These are phyloP conservation scores for Draba incana DNA, from an alignment of 345 rosid species.

Conservation along the genomic window DNA sequence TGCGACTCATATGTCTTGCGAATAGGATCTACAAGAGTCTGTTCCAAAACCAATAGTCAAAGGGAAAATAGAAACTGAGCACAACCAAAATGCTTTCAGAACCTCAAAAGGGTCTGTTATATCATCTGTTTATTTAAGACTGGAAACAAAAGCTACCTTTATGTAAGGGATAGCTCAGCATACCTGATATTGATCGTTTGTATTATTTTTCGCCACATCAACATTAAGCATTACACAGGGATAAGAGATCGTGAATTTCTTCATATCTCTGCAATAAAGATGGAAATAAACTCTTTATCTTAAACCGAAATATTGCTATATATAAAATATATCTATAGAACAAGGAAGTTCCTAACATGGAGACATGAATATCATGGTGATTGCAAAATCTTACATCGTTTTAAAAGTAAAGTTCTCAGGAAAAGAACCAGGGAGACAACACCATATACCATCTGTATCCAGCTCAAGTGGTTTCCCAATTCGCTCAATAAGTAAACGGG, in stretches of 20 bases:
- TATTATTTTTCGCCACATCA: slow-evolving; percentile 89
- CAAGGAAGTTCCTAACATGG: slow-evolving; percentile 9
- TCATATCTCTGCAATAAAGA: slow-evolving; percentile 63
- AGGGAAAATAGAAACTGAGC: slow-evolving; percentile 26
- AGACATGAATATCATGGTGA: slow-evolving; percentile 15
- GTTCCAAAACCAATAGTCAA: slow-evolving; percentile 37
- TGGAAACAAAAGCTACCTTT: slow-evolving; percentile 16
- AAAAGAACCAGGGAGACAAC: slow-evolving; percentile 91
- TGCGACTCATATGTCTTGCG: slow-evolving; percentile 72
- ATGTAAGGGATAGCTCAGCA: slow-evolving; percentile 19
- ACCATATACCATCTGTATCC: slow-evolving; percentile 99
- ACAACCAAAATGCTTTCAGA: slow-evolving; percentile 31
- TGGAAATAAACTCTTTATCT: background rate
- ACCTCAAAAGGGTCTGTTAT: slow-evolving; percentile 6
- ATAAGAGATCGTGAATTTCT: slow-evolving; percentile 87
- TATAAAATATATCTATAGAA: background rate
- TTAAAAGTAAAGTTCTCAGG: slow-evolving; percentile 94
- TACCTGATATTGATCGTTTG: slow-evolving; percentile 98
- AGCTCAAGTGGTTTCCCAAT: slow-evolving; percentile 98
- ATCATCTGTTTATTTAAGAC: slow-evolving; percentile 8
- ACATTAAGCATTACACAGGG: slow-evolving; percentile 99
- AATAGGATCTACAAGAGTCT: slow-evolving; percentile 84
- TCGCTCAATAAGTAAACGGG: slow-evolving; percentile 86
- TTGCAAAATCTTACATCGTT: slow-evolving; percentile 66
- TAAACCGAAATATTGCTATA: slow-evolving; percentile 2